Percentiles rank a stretch among this genome's conserved stretches.
Evolutionary conservation across 805 yeast species (phyloP).

Genomic region (Saccharomycopsis amapae): DNA sequence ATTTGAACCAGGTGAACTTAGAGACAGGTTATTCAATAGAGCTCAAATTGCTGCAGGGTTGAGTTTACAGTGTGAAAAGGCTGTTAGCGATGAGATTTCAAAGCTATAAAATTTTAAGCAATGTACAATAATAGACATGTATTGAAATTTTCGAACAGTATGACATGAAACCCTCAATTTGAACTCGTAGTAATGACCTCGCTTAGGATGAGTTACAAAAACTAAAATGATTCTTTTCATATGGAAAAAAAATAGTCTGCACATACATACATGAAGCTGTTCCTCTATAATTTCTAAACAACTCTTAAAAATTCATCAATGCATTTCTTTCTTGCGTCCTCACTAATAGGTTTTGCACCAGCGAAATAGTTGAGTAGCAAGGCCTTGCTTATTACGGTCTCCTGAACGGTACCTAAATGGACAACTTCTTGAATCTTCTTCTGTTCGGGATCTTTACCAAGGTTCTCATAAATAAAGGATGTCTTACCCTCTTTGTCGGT

Average conservation of each 20-base stretch:
- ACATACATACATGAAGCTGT: neutral
- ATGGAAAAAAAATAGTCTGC: too few species aligned
- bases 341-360: conserved; percentile 54
- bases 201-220: too few species aligned
- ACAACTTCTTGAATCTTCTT: conserved; percentile 20
- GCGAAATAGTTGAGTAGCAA: conserved; percentile 58
- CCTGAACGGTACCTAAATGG: conserved; percentile 44
- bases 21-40: conserved; percentile 25
- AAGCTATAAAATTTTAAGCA: neutral
- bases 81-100: conserved; percentile 11
- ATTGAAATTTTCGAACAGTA: too few species aligned
- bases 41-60: conserved; percentile 34
- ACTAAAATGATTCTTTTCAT: too few species aligned
- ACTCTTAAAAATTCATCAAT: conserved; percentile 29
- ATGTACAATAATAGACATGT: too few species aligned
- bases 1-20: conserved; percentile 26
- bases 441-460: conserved; percentile 15
- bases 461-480: conserved; percentile 24
- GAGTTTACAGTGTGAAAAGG: conserved; percentile 12
- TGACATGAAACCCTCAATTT: too few species aligned
- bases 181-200: too few species aligned
- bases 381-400: conserved; percentile 46
- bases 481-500: conserved; percentile 27
- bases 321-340: conserved; percentile 38
- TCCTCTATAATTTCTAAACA: too few species aligned